These are phyloP conservation scores for Rhododendron williamsianum DNA, from an alignment of 148 eudicot species.

Conservation along the genomic window DNA sequence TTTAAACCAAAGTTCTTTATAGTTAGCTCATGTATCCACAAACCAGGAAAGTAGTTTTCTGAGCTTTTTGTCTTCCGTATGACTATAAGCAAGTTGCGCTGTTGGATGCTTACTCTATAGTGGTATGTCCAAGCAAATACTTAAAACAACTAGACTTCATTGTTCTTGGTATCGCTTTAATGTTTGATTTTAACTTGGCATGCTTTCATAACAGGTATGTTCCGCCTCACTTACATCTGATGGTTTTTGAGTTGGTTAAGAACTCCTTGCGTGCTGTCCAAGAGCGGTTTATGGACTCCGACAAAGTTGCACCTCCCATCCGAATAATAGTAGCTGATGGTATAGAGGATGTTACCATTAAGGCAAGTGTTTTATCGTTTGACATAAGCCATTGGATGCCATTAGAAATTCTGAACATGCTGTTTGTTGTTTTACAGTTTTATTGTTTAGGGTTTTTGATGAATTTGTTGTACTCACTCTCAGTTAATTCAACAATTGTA, in stretches of 20 bases:
- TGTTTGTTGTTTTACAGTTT: neutral
- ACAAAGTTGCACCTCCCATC: conserved; percentile 78
- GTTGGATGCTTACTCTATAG: neutral
- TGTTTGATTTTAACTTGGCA: neutral
- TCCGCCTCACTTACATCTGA: conserved; percentile 82
- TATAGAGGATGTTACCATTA: conserved; percentile 89
- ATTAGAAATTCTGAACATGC: neutral
- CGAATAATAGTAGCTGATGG: conserved; percentile 95
- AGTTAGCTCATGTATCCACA: neutral
- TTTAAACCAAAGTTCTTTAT: neutral
- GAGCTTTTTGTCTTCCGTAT: neutral
- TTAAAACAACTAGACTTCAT: neutral
- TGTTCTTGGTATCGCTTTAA: neutral
- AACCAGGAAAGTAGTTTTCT: neutral
- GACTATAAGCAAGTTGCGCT: neutral
- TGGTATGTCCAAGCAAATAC: neutral
- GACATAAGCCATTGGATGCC: neutral
- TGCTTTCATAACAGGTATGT: conserved; percentile 60
- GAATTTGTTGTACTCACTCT: neutral
- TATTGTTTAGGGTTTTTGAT: too few relatives aligned
- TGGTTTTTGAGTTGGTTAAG: conserved; percentile 98
- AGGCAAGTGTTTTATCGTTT: conserved; percentile 36
- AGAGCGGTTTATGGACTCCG: conserved; percentile 82
- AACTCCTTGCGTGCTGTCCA: conserved; percentile 97
- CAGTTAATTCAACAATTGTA: neutral